A percentile compares a stretch with the other conserved stretches of the same genome.
phyloP scores from a whole-genome alignment of 768 basidiomycete genomes.

The Amanita exitialis region DNA sequence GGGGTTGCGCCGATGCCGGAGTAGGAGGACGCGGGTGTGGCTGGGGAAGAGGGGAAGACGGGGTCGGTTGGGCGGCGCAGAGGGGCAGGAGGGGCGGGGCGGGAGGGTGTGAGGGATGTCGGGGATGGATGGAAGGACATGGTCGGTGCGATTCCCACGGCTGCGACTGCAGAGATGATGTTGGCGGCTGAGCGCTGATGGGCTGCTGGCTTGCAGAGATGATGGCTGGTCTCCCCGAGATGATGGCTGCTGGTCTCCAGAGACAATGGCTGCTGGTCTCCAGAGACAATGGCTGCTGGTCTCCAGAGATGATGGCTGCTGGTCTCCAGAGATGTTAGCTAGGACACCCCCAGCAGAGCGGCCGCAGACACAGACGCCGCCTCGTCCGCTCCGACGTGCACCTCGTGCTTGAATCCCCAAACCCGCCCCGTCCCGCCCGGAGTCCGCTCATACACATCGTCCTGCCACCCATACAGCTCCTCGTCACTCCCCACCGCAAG shows the following conservation, averaged over 20 bases:
- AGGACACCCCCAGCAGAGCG: too few relatives aligned
- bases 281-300: too few relatives aligned
- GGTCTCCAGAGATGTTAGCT: too few relatives aligned
- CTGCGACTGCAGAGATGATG: too few relatives aligned
- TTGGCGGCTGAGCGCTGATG: too few relatives aligned
- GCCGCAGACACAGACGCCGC: too few relatives aligned
- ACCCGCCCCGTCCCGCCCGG: constrained; percentile 26
- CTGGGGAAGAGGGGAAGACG: constrained; percentile 39
- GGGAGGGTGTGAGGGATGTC: constrained; percentile 61
- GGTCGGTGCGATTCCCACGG: background rate
- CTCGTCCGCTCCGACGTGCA: constrained; percentile 25
- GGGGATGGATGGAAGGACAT: constrained; percentile 32
- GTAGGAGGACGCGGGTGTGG: constrained; percentile 59
- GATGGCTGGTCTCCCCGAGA: too few relatives aligned
- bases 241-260: too few relatives aligned
- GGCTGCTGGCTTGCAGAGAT: too few relatives aligned
- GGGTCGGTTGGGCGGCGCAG: constrained; percentile 34
- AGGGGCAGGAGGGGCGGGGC: constrained; percentile 71
- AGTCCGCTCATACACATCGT: constrained; percentile 31
- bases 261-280: too few relatives aligned
- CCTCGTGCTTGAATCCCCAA: constrained; percentile 29
- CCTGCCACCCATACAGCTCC: constrained; percentile 36
- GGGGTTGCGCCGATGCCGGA: constrained; percentile 79
- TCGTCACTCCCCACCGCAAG: constrained; percentile 27
- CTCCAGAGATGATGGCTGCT: too few relatives aligned